These are phyloP conservation scores for Bodo saltans DNA, from an alignment of 78 protist genomes.

Conservation along the genomic window DNA sequence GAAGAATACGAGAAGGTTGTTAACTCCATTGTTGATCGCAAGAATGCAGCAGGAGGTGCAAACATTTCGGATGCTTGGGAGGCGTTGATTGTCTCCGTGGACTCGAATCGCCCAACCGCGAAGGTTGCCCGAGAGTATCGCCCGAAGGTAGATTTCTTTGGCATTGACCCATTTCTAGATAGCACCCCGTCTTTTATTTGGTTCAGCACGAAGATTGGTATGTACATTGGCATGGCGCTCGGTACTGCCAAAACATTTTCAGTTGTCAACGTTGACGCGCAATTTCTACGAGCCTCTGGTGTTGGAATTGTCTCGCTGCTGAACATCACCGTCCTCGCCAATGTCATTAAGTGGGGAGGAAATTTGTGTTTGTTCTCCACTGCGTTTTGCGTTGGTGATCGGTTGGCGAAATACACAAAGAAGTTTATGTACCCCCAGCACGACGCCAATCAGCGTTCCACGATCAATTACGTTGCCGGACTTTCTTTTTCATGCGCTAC, in stretches of 20 bases:
- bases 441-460: neutral
- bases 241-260: neutral
- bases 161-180: neutral
- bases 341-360: neutral
- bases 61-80: too few species aligned
- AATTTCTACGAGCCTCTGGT: neutral
- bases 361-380: neutral
- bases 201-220: neutral
- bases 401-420: neutral
- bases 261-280: neutral
- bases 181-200: neutral
- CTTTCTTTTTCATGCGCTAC: neutral
- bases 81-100: neutral
- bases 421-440: neutral
- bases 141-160: neutral
- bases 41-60: too few species aligned
- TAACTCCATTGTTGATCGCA: too few species aligned
- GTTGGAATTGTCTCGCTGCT: neutral
- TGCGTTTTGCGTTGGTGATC: neutral
- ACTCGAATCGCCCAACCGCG: neutral
- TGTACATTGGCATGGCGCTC: neutral
- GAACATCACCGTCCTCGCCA: neutral
- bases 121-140: neutral
- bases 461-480: neutral
- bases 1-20: neutral